These are phyloP conservation scores for Quercus agrifolia DNA, from an alignment of 306 rosid genomes.

Conservation along the genomic window DNA sequence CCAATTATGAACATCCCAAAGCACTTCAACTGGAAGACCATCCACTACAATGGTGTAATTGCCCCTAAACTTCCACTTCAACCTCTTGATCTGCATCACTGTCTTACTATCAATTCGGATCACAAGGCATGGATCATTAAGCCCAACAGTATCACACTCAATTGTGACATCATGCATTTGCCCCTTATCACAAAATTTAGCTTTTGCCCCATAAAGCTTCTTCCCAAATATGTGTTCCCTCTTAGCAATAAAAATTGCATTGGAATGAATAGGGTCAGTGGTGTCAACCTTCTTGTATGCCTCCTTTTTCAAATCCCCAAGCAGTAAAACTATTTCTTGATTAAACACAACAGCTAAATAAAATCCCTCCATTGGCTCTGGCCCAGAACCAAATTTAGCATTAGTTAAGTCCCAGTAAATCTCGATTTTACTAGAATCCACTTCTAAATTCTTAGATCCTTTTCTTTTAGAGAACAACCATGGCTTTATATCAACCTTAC, in stretches of 20 bases:
- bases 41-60: conserved; percentile 72
- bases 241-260: conserved; percentile 53
- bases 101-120: conserved; percentile 65
- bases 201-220: conserved; percentile 59
- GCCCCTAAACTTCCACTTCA: conserved; percentile 89
- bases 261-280: conserved; percentile 27
- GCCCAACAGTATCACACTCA: conserved; percentile 70
- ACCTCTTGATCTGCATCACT: conserved; percentile 74
- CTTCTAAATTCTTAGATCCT: conserved; percentile 71
- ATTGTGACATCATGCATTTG: conserved; percentile 59
- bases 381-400: conserved; percentile 78
- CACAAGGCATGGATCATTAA: conserved; percentile 63
- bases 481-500: conserved; percentile 83
- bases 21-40: conserved; percentile 74
- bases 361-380: conserved; percentile 76
- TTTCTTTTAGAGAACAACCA: conserved; percentile 82
- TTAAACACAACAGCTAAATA: conserved; percentile 55
- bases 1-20: conserved; percentile 96
- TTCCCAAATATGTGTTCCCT: conserved; percentile 80
- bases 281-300: conserved; percentile 46
- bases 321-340: conserved; percentile 50
- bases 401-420: conserved; percentile 70
- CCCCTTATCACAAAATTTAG: conserved; percentile 70
- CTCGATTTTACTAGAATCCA: conserved; percentile 50
- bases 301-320: conserved; percentile 68